Evolutionary conservation across 176 grass and related monocot genomes (phyloP), one percentile per base, ranked within the genome.

Genomic region (Avena eriantha): DNA sequence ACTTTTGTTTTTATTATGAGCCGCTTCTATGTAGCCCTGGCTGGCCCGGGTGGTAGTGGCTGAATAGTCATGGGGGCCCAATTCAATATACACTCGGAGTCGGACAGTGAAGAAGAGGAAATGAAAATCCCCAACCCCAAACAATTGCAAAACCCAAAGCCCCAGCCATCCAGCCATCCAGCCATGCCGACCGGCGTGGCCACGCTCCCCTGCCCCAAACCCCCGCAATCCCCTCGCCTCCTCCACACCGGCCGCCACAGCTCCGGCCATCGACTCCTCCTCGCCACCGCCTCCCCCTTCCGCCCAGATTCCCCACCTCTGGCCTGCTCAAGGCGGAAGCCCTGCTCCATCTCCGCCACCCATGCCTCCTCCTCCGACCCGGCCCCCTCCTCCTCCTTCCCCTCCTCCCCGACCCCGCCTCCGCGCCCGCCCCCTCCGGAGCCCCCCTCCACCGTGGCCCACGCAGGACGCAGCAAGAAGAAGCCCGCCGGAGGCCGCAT

Each of bases 381-480:
- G 17, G 74, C 81, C 46, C 15, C 64, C 1, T 5, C 29, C 51
- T 79, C 26, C 2, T 33, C 86, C 26, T 83, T 67, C 68, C 81
- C 77, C 79, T 70, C 80, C 83, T 93, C 86, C 45, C 78, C 85
- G 31, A 73, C 87, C 73, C 82, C 59, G 4, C 29, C 89, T 56
- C 46, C 46, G 17, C 57, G 87, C 58, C 84, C 72, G 5, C 16
- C 63, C 29, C 55, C 74, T 34, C 73, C 68, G n/a, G 89, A 93
- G n/a, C 61, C 48, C 47, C 72, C 73, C 31, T 66, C 78, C 58
- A 88, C 88, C 22, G 80, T 89, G 15, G 89, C 78, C 73, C 89
- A 41, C 73, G 93, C 93, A 1, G 96, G 96, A 4, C 97, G 93
- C 57, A 92, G 94, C 86, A 98, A 96, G 94, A 98, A 96, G 84